Evolutionary conservation across 805 yeast species (phyloP), one percentile per base, ranked within the genome.

Genomic region (Candida silvatica): DNA sequence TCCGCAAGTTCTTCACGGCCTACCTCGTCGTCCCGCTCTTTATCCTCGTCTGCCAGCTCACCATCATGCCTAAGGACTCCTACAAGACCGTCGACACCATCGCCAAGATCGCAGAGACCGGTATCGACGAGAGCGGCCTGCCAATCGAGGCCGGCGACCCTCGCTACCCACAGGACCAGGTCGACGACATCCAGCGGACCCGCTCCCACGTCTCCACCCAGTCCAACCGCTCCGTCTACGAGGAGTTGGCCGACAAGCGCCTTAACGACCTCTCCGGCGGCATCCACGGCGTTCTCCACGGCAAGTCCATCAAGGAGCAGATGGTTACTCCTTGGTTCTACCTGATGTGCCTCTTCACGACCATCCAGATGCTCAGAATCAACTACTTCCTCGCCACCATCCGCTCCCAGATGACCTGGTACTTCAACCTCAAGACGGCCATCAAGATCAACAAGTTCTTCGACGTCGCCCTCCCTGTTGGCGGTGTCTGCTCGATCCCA

Each of bases 321-420:
- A 45, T 71, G 18, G 33, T 40, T 8, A 67, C 83, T 4, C 70
- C 81, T 3, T 86, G 95, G 92, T 90, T 87, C 54, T 50, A 67
- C 32, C 58, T 87, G 37, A 81, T 86, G 82, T 72, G 84, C 18
- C 51, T 74, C 2, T 84, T 87, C 56, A 82, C 95, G 5, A 72
- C 88, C 3, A 70, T 88, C 38, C 94, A 86, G 56, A 88, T 88
- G 96, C 67, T 90, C 29, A 68, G 97, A 54, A 80, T 88, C 46
- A 88, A 88, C 62, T 90, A 84, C 57, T 90, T 86, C 58, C 92
- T 88, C 36, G 97, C 96, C 6, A 85, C 97, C 2, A 65, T 88
- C 24, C 73, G 77, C 49, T 64, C 94, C 0, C 97, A 88, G 61
- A 94, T 86, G 64, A 69, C 68, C 18, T 90, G 65, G 51, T 67